A percentile compares a stretch with the other conserved stretches of the same genome.
Conservation (phyloP, 2,329 filamentous ascomycete genomes). For the Xylariales sp. region DNA sequence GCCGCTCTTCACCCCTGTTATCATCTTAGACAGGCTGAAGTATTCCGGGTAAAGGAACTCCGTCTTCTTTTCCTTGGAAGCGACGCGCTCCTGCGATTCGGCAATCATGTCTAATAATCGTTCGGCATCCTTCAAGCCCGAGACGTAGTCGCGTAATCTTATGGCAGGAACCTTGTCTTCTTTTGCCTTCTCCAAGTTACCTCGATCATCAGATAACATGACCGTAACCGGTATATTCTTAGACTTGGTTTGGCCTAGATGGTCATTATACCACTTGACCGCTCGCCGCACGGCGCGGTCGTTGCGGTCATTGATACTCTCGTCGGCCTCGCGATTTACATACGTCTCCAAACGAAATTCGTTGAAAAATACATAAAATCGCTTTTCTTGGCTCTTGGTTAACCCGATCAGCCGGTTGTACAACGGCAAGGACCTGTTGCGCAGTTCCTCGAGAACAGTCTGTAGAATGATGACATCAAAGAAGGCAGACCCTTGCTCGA, state of each 20-base stretch:
- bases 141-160: slow-evolving; percentile 82
- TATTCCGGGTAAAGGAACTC: slow-evolving; percentile 90
- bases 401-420: slow-evolving; percentile 93
- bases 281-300: slow-evolving; percentile 89
- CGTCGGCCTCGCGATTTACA: slow-evolving; percentile 76
- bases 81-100: slow-evolving; percentile 76
- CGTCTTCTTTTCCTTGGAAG: slow-evolving; percentile 70
- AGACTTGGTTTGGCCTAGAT: slow-evolving; percentile 74
- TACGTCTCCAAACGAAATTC: slow-evolving; percentile 96
- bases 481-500: slow-evolving; percentile 90
- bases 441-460: slow-evolving; percentile 94
- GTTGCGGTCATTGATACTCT: slow-evolving; percentile 96
- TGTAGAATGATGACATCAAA: slow-evolving; percentile 98
- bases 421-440: slow-evolving; percentile 90
- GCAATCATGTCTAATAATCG: slow-evolving; percentile 93
- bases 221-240: slow-evolving; percentile 79
- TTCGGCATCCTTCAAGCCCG: slow-evolving; percentile 83
- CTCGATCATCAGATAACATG: slow-evolving; percentile 93
- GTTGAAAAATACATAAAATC: slow-evolving; percentile 99
- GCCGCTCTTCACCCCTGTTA: slow-evolving; percentile 90
- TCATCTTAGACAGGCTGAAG: slow-evolving; percentile 88
- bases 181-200: slow-evolving; percentile 85
- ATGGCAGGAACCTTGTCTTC: slow-evolving; percentile 77
- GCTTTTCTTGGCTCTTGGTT: slow-evolving; percentile 95
- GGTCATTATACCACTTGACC: slow-evolving; percentile 89